Conservation (phyloP, 2,329 filamentous ascomycete genomes). For the Pseudogymnoascus sp. region DNA sequence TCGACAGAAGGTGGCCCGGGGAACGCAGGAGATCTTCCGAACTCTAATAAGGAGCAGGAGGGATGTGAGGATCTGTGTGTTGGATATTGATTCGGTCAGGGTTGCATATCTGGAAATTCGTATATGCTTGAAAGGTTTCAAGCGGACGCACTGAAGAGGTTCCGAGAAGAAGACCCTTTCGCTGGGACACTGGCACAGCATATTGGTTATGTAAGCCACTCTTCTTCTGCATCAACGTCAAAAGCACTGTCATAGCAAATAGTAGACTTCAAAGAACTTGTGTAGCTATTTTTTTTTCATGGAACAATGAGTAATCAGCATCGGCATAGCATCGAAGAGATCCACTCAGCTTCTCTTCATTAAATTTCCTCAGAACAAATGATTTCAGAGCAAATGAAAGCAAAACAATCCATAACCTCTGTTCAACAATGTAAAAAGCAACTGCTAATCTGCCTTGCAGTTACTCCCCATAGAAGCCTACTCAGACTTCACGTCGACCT, state of each 20-base stretch:
- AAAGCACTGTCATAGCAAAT: not conserved
- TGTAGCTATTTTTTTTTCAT: not conserved
- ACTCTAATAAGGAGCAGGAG: not conserved
- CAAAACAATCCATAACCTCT: not conserved
- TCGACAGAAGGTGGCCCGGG: not conserved
- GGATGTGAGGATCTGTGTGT: not conserved
- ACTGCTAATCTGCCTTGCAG: not conserved
- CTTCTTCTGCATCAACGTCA: not conserved
- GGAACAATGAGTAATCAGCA: not conserved
- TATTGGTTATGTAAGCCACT: not conserved
- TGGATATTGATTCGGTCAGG: not conserved
- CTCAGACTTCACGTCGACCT: constrained; percentile 8
- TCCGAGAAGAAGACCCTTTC: not conserved
- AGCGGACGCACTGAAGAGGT: not conserved
- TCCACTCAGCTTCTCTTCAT: not conserved
- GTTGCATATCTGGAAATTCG: not conserved
- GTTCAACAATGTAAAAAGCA: not conserved
- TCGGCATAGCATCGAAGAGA: not conserved
- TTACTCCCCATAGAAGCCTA: not conserved
- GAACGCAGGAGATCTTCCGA: not conserved
- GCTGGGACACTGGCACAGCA: not conserved
- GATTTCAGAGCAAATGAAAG: not conserved
- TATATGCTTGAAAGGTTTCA: not conserved
- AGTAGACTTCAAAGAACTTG: not conserved
- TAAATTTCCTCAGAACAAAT: not conserved